Evolutionary conservation across 345 rosid genomes (phyloP), one percentile per base, ranked within the genome.

Genomic region (Populus tremula): DNA sequence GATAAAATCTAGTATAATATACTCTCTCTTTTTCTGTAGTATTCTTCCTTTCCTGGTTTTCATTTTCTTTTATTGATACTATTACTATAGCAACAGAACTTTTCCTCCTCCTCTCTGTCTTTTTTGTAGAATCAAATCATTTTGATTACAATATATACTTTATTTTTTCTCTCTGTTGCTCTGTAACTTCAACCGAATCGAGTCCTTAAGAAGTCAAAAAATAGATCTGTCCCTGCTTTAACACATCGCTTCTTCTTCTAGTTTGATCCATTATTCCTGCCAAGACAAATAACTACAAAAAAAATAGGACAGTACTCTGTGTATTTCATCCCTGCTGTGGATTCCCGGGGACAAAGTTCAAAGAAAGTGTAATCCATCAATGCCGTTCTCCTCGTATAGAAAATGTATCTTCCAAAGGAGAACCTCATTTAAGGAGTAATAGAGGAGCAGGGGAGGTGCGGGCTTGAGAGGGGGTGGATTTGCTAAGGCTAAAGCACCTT

Each of bases 101-200:
- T 27, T 47, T 20, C 29, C 62, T 6, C 21, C 64, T 8, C 33
- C 45, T 49, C 39, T 67, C 18, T 68, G 23, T 65, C 74, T 49
- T 76, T 81, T 64, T 76, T 9, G 43, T 72, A 72, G 77, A 75
- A 78, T 78, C 80, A 68, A 45, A 59, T 61, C 72, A 62, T 67
- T 72, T 78, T 53, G 31, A 65, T 73, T 72, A 43, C 64, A 70
- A 59, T 66, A 27, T 27, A 27, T 27, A 41, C 65, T 82, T 74
- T 54, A 29, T 56, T 27, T 45, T 33, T 23, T 31, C 75, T 14
- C 23, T 3, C 2, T 25, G 29, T 64, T 16, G 5, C 35, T 75
- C 62, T 67, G 75, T 35, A 41, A 69, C 74, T 81, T 81, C n/a
- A 43, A 36, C 63, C 12, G 23, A 8, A 56, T 9, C 27, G 4